phyloP scores from a whole-genome alignment of 2,329 filamentous ascomycete genomes.

The Neonectria faginata region DNA sequence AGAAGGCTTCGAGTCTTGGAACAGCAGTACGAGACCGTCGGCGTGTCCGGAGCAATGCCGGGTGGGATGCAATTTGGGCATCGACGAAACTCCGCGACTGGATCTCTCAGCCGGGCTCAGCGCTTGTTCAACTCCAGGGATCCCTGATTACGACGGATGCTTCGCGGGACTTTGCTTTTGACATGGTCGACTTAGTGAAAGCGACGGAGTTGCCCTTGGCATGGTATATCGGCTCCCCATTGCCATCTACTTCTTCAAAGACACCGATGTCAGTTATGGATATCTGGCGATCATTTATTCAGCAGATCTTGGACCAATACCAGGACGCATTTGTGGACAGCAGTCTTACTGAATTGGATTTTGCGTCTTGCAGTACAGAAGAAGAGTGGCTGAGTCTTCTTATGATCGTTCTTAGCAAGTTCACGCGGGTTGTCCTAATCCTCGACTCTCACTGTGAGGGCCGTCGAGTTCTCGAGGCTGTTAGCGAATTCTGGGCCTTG shows the following conservation, averaged over 20 bases:
- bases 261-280: not conserved
- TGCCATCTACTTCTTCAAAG: slow-evolving; percentile 12
- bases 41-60: slow-evolving; percentile 7
- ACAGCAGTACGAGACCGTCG: slow-evolving; percentile 16
- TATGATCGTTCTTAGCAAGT: slow-evolving; percentile 15
- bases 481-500: slow-evolving; percentile 17
- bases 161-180: slow-evolving; percentile 23
- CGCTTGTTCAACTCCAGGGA: slow-evolving; percentile 22
- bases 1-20: slow-evolving; percentile 16
- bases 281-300: slow-evolving; percentile 17
- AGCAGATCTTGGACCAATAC: slow-evolving; percentile 19
- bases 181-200: slow-evolving; percentile 27
- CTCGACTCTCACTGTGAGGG: slow-evolving; percentile 18
- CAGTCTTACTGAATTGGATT: slow-evolving; percentile 14
- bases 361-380: slow-evolving; percentile 16
- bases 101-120: slow-evolving; percentile 21
- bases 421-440: slow-evolving; percentile 10
- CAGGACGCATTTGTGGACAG: not conserved
- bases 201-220: slow-evolving; percentile 10
- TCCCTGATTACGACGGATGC: slow-evolving; percentile 12
- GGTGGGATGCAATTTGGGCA: slow-evolving; percentile 19
- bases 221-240: slow-evolving; percentile 16
- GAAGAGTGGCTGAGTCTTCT: slow-evolving; percentile 22
- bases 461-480: not conserved
- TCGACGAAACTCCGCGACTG: slow-evolving; percentile 25